These are phyloP conservation scores for Psilocybe tampanensis DNA, from an alignment of 768 basidiomycete species.

Conservation along the genomic window DNA sequence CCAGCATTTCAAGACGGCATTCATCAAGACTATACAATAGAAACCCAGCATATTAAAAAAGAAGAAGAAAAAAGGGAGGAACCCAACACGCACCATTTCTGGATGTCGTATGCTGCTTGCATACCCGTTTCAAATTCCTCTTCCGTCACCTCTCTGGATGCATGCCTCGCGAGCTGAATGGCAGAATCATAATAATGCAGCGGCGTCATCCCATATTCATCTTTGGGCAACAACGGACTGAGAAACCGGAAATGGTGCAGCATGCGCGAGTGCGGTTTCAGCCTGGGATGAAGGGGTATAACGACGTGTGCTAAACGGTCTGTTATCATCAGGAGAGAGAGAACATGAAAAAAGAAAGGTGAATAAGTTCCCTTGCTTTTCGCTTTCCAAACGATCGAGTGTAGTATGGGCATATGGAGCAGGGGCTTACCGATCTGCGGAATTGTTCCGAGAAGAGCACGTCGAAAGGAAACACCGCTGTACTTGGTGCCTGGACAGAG, in stretches of 20 bases:
- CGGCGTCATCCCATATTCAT: slow-evolving; percentile 66
- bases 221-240: slow-evolving; percentile 57
- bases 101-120: slow-evolving; percentile 61
- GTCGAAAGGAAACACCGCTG: slow-evolving; percentile 64
- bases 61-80: neutral
- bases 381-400: too few species aligned
- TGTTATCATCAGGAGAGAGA: slow-evolving; percentile 25
- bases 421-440: slow-evolving; percentile 60
- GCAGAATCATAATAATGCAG: slow-evolving; percentile 80
- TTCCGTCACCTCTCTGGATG: slow-evolving; percentile 61
- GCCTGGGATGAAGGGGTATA: slow-evolving; percentile 69
- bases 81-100: slow-evolving; percentile 50
- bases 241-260: slow-evolving; percentile 81
- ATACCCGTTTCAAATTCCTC: slow-evolving; percentile 69
- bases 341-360: neutral
- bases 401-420: too few species aligned
- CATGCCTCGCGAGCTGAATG: slow-evolving; percentile 70
- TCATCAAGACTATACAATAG: slow-evolving; percentile 52
- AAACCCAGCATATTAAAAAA: neutral
- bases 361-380: too few species aligned
- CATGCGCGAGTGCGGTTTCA: slow-evolving; percentile 78
- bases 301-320: slow-evolving; percentile 71
- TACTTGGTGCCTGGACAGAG: slow-evolving; percentile 55
- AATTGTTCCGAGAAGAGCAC: slow-evolving; percentile 71
- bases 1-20: slow-evolving; percentile 66